Conservation (phyloP, 257 asterid species). For the Solanum medicagineum region DNA sequence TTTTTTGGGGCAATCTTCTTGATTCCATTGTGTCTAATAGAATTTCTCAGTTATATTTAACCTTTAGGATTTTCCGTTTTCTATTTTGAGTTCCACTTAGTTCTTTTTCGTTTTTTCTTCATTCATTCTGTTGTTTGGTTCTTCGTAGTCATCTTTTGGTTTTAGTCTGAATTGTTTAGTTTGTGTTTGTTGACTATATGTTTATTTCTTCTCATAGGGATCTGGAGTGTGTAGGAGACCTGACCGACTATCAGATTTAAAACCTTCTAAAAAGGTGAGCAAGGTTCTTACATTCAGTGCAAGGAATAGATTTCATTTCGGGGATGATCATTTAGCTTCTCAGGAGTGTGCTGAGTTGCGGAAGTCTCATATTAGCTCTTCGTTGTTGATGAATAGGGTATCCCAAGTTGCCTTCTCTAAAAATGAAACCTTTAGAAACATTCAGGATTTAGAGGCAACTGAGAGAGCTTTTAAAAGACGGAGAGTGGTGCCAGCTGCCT, state of each 20-base stretch:
- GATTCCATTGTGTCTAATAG: neutral
- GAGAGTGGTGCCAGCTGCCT: neutral
- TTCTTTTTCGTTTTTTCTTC: neutral
- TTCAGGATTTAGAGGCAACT: neutral
- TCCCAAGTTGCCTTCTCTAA: neutral
- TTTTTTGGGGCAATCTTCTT: neutral
- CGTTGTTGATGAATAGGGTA: slow-evolving; percentile 6
- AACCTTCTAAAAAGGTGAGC: slow-evolving; percentile 1
- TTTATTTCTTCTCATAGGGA: neutral
- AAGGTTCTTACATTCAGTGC: neutral
- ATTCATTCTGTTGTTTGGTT: neutral
- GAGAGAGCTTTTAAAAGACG: neutral
- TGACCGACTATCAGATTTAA: neutral
- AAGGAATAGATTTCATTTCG: neutral
- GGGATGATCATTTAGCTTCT: neutral
- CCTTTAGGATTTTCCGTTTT: neutral
- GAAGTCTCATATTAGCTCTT: slow-evolving; percentile 7
- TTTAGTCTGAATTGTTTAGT: neutral
- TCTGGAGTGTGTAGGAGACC: neutral
- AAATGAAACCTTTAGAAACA: slow-evolving; percentile 4
- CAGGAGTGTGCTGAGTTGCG: neutral
- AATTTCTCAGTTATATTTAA: neutral
- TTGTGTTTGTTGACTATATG: neutral
- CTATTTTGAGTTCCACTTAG: neutral
- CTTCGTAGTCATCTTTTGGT: neutral